Conservation (phyloP, 106 monocot genomes). For the Posidonia australis region DNA sequence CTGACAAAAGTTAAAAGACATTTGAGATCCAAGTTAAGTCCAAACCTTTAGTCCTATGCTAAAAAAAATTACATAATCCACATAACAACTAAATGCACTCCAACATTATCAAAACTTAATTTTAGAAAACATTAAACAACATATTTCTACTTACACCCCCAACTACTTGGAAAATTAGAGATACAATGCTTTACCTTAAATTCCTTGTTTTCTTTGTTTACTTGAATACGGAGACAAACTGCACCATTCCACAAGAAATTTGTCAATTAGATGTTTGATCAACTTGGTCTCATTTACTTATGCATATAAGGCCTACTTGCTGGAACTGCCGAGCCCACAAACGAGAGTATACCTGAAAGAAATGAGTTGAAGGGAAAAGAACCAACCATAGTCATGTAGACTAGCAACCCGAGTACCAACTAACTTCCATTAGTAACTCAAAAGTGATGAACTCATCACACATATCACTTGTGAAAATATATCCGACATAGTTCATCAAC, state of each 20-base stretch:
- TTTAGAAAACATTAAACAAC: neutral
- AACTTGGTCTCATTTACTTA: neutral
- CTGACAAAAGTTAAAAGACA: too few species aligned
- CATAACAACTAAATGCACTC: neutral
- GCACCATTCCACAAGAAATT: conserved; percentile 13
- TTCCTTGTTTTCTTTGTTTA: conserved; percentile 99
- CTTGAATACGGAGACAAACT: conserved; percentile 99
- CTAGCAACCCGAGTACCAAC: conserved; percentile 29
- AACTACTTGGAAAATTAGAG: neutral
- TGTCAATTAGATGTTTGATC: neutral
- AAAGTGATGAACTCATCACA: neutral
- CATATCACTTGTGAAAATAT: too few species aligned
- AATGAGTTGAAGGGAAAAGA: conserved; percentile 99
- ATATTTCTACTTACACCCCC: neutral
- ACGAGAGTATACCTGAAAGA: conserved; percentile 87
- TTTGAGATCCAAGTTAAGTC: too few species aligned
- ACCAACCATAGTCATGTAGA: conserved; percentile 91
- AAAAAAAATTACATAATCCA: neutral
- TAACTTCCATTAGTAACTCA: neutral
- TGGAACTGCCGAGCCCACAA: conserved; percentile 79
- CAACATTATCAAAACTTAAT: neutral
- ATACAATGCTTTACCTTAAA: conserved; percentile 61
- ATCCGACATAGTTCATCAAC: too few species aligned
- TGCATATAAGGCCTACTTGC: conserved; percentile 34
- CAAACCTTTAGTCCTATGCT: too few species aligned